Base-by-base conservation (phyloP, 768 basidiomycete genomes). In the Boletus vinaceobasis region DNA sequence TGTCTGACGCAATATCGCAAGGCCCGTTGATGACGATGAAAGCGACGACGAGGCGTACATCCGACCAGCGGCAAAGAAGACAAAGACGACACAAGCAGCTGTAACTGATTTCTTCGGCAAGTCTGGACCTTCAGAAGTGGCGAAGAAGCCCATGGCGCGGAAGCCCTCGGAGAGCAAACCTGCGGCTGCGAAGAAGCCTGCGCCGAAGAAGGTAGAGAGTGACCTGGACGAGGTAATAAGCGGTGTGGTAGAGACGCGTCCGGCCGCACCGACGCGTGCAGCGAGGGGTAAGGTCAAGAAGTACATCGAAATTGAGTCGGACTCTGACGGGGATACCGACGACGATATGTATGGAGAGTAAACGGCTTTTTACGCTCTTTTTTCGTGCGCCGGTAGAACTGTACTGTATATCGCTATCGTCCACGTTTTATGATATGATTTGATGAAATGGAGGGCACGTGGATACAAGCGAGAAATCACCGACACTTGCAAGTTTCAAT, bases 101-200 rank as follows among this genome's bases (percentile, higher is more conserved):
- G 69, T 87, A 52, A 80, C 80, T 5, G 84, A 86, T 62, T 87
- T 86, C 75, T 85, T 87, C 59, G 70, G 68, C 36, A 84, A 85
- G 65, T 23, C 59, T 43, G 70, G 66, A 5, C 67, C 72, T 10
- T 64, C 71, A 2, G 75, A 73, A 15, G 62, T 65, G 56, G 57
- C 68, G 33, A 79, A 79, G 70, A 77, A 69, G 53, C 60, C 76
- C 32, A 66, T 71, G 6, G 67, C 66, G 27, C 75, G 78, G 53
- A 84, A 83, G 62, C 71, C 85, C 10, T 82, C 84, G 27, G 78
- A 79, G 65, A 83, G 73, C 65, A 84, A 82, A 73, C 76, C 81
- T 4, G 83, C 80, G 37, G 80, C 79, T 57, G 65, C 73, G 50
- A 87, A 83, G 73, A 85, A 82, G 64, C 67, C 71, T 26, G 58